A percentile compares a stretch with the other conserved stretches of the same genome.
These are phyloP conservation scores for Erysimum cheiranthoides DNA, from an alignment of 345 rosid genomes.

Conservation along the genomic window DNA sequence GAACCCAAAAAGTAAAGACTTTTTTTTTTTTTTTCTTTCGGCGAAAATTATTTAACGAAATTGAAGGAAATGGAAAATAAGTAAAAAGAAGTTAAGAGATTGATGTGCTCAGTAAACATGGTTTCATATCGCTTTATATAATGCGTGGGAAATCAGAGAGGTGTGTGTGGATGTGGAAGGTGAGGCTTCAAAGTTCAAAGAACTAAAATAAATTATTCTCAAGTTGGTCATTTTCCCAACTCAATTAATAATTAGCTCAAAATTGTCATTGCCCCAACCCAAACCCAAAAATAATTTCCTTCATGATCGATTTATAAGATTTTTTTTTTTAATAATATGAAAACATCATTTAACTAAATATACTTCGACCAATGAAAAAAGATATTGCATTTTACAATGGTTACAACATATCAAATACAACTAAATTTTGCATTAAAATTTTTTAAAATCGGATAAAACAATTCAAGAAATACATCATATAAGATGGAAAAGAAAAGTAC, in stretches of 20 bases:
- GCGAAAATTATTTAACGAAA: constrained; percentile 32
- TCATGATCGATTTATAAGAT: too few relatives aligned
- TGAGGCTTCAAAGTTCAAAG: constrained; percentile 40
- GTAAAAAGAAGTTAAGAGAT: neutral
- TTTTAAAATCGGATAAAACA: neutral
- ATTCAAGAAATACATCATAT: neutral
- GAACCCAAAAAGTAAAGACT: constrained; percentile 15
- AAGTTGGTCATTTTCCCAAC: neutral
- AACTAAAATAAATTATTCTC: neutral
- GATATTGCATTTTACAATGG: neutral
- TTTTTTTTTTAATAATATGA: too few relatives aligned
- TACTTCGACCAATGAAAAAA: neutral
- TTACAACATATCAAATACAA: neutral
- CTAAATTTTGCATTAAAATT: neutral
- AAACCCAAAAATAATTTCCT: neutral
- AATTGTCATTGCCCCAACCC: neutral
- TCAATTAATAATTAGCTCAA: neutral
- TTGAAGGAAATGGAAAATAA: neutral
- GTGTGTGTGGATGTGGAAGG: constrained; percentile 30
- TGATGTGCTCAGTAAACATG: constrained; percentile 24
- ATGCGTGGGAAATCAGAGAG: constrained; percentile 49
- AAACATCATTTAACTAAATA: neutral
- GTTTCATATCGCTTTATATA: constrained; percentile 23
- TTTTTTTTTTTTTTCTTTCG: constrained; percentile 41
- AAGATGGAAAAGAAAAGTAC: neutral